Evolutionary conservation across 352 stramenopile species (phyloP), one percentile per base, ranked within the genome.

Genomic region (Globisporangium abappressorium): DNA sequence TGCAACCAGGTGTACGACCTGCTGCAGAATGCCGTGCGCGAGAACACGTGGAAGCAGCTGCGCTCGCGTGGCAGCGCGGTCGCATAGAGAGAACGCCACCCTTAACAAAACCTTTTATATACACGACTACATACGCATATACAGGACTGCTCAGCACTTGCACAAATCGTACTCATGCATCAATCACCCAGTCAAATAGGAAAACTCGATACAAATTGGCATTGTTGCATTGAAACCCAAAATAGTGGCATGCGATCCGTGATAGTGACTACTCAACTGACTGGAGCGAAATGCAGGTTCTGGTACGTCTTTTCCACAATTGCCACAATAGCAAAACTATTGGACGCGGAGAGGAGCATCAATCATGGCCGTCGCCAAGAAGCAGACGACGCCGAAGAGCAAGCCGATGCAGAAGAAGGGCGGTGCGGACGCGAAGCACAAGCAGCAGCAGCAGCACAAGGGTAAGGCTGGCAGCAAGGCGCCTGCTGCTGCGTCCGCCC

Each of bases 1-100:
- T 92, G 85, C 69, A 85, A 89, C 72, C 82, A 95, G 70, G 90
- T 96, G 68, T 91, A 92, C 76, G 87, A 94, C 56, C 66, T 94
- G 60, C 67, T 94, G 51, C 83, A 96, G 70, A 92, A 89, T 68
- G 87, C 87, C n/a, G 86, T 96, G 68, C 84, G 85, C 26, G 87
- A 95, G 54, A 85, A 95, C 65, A 90, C 85, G 66, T 93, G 83
- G 85, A 91, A 91, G 71, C 80, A 81, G 38, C 73, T 95, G 62
- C 82, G 83, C 66, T 66, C 84, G 47, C 81, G 81, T 33, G 76
- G 80, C 65, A 80, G 78, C 5, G 74, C 73, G 2, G 53, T 65
- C 34, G 73, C 81, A 64, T 89, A 74, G 63, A 57, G 38, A 49
- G 43, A 26, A 26, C 24, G 24, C 24, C 24, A 26, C 24, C 24